Percentiles rank a stretch among this genome's conserved stretches.
phyloP scores from a whole-genome alignment of 2,329 filamentous ascomycete genomes.

The Penicillium sp. region DNA sequence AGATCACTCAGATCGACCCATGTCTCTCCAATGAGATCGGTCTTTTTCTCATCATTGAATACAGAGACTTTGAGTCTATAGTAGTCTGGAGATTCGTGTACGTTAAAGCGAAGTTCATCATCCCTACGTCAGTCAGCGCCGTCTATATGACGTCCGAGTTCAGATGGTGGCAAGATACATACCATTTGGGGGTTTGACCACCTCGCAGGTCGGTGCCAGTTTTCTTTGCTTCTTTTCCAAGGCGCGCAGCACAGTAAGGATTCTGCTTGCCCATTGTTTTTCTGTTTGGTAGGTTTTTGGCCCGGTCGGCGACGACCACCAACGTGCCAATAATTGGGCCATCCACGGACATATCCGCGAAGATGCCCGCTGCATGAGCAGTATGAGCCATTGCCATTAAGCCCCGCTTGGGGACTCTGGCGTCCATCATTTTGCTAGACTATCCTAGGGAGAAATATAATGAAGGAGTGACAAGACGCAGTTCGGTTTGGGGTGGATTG shows the following conservation, averaged over 20 bases:
- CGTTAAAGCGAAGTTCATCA: constrained; percentile 90
- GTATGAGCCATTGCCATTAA: no score
- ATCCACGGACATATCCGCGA: constrained; percentile 85
- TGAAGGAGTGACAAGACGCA: no score
- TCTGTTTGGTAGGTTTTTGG: constrained; percentile 91
- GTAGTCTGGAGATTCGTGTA: constrained; percentile 95
- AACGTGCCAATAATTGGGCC: constrained; percentile 88
- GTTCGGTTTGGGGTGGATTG: no score
- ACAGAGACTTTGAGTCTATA: constrained; percentile 89
- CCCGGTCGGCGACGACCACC: constrained; percentile 82
- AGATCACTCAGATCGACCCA: constrained; percentile 78
- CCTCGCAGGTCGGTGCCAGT: constrained; percentile 88
- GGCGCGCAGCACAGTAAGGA: constrained; percentile 83
- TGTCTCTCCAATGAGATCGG: constrained; percentile 87
- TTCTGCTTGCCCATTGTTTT: constrained; percentile 98
- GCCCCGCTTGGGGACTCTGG: no score
- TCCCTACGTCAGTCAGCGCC: no score
- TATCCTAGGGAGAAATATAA: no score
- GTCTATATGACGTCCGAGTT: no score
- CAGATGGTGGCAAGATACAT: constrained; percentile 24
- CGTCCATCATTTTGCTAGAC: no score
- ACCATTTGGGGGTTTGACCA: constrained; percentile 94
- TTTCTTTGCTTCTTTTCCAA: constrained; percentile 96
- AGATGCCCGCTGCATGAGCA: constrained; percentile 83
- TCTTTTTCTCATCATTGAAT: constrained; percentile 98